phyloP scores from a whole-genome alignment of 176 grass and related monocot genomes.

The Oryza meridionalis region DNA sequence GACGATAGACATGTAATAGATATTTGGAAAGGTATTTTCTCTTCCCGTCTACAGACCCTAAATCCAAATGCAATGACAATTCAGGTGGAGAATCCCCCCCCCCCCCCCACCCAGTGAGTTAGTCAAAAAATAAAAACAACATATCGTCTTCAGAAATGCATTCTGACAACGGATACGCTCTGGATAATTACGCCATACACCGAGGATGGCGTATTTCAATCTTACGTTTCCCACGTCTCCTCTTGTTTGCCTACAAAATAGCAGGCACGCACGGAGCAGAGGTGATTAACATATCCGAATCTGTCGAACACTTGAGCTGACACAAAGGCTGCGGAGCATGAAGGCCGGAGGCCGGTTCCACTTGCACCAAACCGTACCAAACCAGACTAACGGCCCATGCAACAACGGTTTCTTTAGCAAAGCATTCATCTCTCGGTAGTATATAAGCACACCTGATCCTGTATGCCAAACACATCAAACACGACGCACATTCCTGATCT shows the following conservation, averaged over 20 bases:
- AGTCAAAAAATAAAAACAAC: no score
- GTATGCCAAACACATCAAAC: constrained; percentile 15
- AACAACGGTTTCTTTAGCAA: constrained; percentile 42
- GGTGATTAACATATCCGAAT: constrained; percentile 22
- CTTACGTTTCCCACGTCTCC: not conserved
- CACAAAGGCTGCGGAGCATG: constrained; percentile 45
- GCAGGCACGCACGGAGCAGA: not conserved
- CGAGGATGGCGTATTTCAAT: not conserved
- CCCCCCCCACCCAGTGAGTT: no score
- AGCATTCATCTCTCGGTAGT: not conserved
- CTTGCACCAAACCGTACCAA: constrained; percentile 11
- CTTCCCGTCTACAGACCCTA: no score
- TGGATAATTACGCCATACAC: not conserved
- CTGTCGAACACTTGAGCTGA: constrained; percentile 32
- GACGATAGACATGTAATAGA: no score
- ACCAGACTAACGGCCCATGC: not conserved
- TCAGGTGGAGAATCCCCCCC: no score
- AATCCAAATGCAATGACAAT: no score
- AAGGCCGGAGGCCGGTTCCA: constrained; percentile 21
- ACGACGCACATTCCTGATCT: constrained; percentile 9
- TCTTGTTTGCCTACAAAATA: constrained; percentile 3
- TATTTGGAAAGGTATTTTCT: no score
- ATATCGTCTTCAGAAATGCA: not conserved
- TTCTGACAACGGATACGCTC: not conserved
- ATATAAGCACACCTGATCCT: constrained; percentile 36